These are phyloP conservation scores for Scheffersomyces illinoinensis DNA, from an alignment of 1,139 yeast genomes.

Conservation along the genomic window DNA sequence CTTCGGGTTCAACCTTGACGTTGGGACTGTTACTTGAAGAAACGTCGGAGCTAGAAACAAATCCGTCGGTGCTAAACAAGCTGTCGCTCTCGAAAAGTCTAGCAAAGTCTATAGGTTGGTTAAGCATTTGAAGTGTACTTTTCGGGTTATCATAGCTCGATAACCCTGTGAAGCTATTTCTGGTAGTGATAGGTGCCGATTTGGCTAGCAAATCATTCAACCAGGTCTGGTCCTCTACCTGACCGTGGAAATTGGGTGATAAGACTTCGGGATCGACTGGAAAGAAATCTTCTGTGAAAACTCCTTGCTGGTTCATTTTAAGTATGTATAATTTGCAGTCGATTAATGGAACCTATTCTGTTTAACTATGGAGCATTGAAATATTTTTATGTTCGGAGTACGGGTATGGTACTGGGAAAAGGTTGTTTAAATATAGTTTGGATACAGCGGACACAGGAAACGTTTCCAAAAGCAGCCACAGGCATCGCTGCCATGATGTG, in stretches of 20 bases:
- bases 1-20: conserved; percentile 9
- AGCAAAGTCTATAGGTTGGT: conserved; percentile 2
- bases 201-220: conserved; percentile 19
- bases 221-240: conserved; percentile 19
- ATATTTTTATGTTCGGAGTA: not conserved
- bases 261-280: conserved; percentile 13
- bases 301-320: not conserved
- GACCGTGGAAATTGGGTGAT: conserved; percentile 14
- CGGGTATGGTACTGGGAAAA: not conserved
- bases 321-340: not conserved
- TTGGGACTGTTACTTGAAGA: conserved; percentile 10
- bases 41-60: conserved; percentile 7
- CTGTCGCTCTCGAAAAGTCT: conserved; percentile 8
- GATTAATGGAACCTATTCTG: not conserved
- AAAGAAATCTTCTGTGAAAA: not conserved
- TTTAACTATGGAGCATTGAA: not conserved
- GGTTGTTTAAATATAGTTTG: not conserved
- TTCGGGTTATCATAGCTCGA: not conserved
- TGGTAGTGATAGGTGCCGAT: conserved; percentile 20
- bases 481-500: not conserved
- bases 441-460: not conserved
- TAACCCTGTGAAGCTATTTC: conserved; percentile 10
- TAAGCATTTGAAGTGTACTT: not conserved
- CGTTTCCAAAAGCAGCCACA: not conserved
- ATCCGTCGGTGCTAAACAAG: conserved; percentile 7